Evolutionary conservation across 176 grass and related monocot species (phyloP).

Genomic region (Triticum monococcum): DNA sequence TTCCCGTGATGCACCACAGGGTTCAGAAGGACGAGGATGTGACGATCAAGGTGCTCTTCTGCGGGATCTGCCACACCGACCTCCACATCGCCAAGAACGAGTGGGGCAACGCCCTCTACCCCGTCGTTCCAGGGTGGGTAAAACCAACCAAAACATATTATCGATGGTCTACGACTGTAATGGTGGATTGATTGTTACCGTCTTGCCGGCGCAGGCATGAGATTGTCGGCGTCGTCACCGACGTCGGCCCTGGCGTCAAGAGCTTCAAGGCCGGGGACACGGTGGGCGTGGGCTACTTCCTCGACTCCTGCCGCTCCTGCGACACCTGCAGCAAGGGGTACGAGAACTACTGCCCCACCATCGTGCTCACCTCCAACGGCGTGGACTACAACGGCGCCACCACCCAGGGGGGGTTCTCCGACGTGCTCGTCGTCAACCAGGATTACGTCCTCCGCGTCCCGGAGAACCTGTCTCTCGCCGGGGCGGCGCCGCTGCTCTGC

Average conservation of each 20-base stretch:
- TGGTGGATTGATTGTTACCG: not conserved
- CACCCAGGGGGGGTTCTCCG: conserved; percentile 51
- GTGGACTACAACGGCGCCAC: not conserved
- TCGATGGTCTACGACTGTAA: not conserved
- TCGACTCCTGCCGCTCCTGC: conserved; percentile 43
- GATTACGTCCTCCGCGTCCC: conserved; percentile 38
- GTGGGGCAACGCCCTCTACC: conserved; percentile 48
- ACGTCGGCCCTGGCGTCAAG: conserved; percentile 28
- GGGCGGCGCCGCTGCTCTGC: conserved; percentile 47
- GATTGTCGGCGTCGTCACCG: conserved; percentile 42
- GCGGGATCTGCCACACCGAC: conserved; percentile 52
- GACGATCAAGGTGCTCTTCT: conserved; percentile 47
- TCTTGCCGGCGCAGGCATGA: conserved; percentile 28
- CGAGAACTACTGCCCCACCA: conserved; percentile 41
- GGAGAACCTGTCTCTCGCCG: conserved; percentile 20
- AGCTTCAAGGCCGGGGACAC: conserved; percentile 51
- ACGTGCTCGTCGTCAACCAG: conserved; percentile 28
- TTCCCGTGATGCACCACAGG: not conserved
- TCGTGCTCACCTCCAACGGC: conserved; percentile 50
- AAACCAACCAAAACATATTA: not conserved
- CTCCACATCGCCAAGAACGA: conserved; percentile 50
- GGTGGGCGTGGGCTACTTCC: conserved; percentile 55
- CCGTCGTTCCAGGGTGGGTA: conserved; percentile 44
- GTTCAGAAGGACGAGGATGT: conserved; percentile 33
- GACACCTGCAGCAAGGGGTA: conserved; percentile 34